phyloP scores from a whole-genome alignment of 257 asterid genomes.

The Handroanthus guayacan region DNA sequence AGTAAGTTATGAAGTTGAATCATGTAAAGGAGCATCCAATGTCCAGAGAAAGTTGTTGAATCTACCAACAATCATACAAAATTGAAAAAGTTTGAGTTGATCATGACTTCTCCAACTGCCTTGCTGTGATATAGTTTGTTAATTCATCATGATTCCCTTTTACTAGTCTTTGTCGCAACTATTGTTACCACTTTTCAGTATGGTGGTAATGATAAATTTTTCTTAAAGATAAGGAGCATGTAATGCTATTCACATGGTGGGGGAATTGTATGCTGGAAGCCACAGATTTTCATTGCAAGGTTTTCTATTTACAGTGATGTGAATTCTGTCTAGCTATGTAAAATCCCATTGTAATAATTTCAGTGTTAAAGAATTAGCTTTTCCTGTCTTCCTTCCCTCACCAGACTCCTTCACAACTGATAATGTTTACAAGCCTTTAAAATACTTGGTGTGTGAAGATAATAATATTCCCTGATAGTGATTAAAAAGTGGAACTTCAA shows the following conservation, averaged over 20 bases:
- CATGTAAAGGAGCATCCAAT: slow-evolving; percentile 31
- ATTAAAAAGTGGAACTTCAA: background rate
- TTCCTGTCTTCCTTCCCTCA: background rate
- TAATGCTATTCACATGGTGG: slow-evolving; percentile 17
- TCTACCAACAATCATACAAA: slow-evolving; percentile 26
- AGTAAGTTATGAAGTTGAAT: slow-evolving; percentile 23
- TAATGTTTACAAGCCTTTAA: background rate
- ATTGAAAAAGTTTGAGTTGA: slow-evolving; percentile 17
- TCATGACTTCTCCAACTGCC: slow-evolving; percentile 35
- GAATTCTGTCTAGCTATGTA: background rate
- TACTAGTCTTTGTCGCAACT: slow-evolving; percentile 10
- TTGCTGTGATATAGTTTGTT: slow-evolving; percentile 29
- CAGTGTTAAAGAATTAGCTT: slow-evolving; percentile 20
- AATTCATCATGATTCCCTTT: slow-evolving; percentile 29
- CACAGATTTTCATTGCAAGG: background rate
- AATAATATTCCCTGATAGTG: slow-evolving; percentile 4
- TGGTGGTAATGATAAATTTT: slow-evolving; percentile 26
- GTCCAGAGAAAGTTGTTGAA: slow-evolving; percentile 22
- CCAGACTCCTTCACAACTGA: background rate
- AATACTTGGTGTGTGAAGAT: background rate
- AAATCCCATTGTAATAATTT: background rate
- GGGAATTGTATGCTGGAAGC: background rate
- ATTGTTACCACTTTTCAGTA: background rate
- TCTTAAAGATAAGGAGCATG: slow-evolving; percentile 28
- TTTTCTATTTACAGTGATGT: background rate